phyloP scores from a whole-genome alignment of 1,284 basidiomycete genomes.

The Ustilago curta region DNA sequence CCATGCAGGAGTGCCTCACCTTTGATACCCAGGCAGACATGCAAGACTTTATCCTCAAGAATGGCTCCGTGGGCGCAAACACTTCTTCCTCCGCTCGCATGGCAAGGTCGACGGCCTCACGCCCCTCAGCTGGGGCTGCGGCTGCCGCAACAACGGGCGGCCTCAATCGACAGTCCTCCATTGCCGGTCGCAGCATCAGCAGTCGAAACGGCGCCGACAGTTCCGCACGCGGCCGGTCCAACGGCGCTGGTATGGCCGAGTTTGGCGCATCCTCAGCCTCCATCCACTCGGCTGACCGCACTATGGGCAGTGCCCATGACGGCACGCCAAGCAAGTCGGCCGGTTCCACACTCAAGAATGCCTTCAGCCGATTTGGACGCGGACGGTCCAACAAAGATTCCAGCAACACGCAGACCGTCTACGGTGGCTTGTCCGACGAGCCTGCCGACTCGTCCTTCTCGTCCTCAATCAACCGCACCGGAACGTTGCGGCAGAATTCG shows the following conservation, averaged over 20 bases:
- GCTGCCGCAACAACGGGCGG: conserved; percentile 1
- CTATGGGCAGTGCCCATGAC: conserved; percentile 23
- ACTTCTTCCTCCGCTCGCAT: conserved; percentile 23
- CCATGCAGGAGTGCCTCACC: conserved; percentile 57
- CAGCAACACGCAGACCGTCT: conserved; percentile 46
- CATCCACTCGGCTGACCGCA: conserved; percentile 48
- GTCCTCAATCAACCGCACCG: conserved; percentile 29
- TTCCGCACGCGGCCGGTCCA: conserved; percentile 25
- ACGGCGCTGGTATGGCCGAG: conserved; percentile 46
- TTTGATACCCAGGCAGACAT: conserved; percentile 64
- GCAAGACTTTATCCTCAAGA: conserved; percentile 60
- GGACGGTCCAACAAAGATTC: conserved; percentile 51
- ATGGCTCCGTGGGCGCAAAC: conserved; percentile 18
- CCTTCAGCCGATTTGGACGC: conserved; percentile 58
- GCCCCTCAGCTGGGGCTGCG: conserved; percentile 7
- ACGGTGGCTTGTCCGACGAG: conserved; percentile 50
- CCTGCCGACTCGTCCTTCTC: conserved; percentile 42
- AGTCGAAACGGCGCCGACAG: conserved; percentile 35
- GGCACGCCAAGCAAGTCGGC: conserved; percentile 44
- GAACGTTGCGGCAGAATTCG: conserved; percentile 39
- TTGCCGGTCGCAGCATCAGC: conserved; percentile 48
- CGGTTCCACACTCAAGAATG: conserved; percentile 56
- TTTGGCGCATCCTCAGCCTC: conserved; percentile 55
- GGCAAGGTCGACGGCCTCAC: conserved; percentile 15
- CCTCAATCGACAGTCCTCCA: conserved; percentile 29